Percentiles rank a stretch among this genome's conserved stretches.
These are phyloP conservation scores for Cyberlindnera galapagoensis DNA, from an alignment of 805 yeast genomes.

Conservation along the genomic window DNA sequence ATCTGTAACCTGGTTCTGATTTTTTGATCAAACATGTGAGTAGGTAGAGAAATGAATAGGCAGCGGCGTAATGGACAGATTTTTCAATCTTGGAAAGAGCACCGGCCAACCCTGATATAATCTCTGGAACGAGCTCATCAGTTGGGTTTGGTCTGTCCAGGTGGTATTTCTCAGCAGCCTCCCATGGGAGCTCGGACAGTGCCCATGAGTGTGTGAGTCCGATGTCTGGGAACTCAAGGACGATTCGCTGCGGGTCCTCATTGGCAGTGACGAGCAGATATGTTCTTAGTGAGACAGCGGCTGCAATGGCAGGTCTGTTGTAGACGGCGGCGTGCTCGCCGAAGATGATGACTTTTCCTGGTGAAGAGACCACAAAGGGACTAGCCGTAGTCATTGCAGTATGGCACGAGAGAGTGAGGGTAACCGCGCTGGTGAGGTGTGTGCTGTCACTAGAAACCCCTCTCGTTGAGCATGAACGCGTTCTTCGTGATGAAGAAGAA, in stretches of 20 bases:
- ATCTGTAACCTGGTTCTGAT: slow-evolving; percentile 43
- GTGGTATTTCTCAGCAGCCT: slow-evolving; percentile 22
- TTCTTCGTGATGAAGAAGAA: too few species aligned
- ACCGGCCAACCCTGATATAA: slow-evolving; percentile 42
- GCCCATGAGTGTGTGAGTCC: slow-evolving; percentile 60
- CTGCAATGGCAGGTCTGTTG: slow-evolving; percentile 92
- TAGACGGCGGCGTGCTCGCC: slow-evolving; percentile 98
- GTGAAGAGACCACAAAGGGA: slow-evolving; percentile 82
- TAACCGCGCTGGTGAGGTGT: too few species aligned
- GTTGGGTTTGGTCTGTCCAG: slow-evolving; percentile 28
- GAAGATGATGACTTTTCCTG: slow-evolving; percentile 92
- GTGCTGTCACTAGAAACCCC: too few species aligned
- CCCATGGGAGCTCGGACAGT: slow-evolving; percentile 56
- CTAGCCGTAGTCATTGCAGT: slow-evolving; percentile 3
- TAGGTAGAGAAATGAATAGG: slow-evolving; percentile 77
- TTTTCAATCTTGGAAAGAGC: slow-evolving; percentile 40
- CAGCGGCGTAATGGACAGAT: slow-evolving; percentile 67
- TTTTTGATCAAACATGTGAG: slow-evolving; percentile 52
- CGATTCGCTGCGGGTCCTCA: slow-evolving; percentile 35
- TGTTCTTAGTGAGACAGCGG: slow-evolving; percentile 82
- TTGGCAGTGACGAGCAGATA: slow-evolving; percentile 60
- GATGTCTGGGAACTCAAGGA: slow-evolving; percentile 81
- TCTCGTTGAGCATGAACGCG: too few species aligned
- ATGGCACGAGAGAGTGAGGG: too few species aligned
- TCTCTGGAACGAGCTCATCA: slow-evolving; percentile 53